These are phyloP conservation scores for Colletotrichum lupini DNA, from an alignment of 2,329 filamentous ascomycete species.

Conservation along the genomic window DNA sequence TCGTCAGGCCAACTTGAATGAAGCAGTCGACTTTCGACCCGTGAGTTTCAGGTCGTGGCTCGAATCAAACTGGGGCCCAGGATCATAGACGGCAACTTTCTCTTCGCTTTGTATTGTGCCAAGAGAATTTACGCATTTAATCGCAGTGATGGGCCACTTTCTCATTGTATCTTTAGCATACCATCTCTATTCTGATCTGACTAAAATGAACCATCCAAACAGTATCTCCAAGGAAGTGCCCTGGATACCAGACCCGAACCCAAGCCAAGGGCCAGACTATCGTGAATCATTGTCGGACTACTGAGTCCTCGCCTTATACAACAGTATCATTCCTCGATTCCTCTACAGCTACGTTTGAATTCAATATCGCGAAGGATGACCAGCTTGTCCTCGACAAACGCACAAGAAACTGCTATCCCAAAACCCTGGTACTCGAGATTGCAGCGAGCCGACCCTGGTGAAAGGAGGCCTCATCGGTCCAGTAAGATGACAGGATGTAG, in stretches of 20 bases:
- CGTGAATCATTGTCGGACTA: not conserved
- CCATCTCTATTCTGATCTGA: not conserved
- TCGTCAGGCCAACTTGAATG: slow-evolving; percentile 69
- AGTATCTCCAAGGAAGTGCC: not conserved
- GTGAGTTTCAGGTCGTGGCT: slow-evolving; percentile 67
- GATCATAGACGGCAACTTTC: slow-evolving; percentile 15
- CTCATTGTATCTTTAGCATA: not conserved
- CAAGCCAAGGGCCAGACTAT: not conserved
- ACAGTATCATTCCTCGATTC: not conserved
- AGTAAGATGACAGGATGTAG: not conserved
- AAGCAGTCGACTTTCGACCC: slow-evolving; percentile 58
- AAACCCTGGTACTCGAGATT: not conserved
- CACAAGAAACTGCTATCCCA: not conserved
- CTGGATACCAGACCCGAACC: not conserved
- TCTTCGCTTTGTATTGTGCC: not conserved
- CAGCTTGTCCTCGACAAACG: not conserved
- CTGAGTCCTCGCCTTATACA: not conserved
- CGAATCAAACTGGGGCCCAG: slow-evolving; percentile 54
- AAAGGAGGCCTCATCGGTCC: not conserved
- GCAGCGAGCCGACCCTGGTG: not conserved
- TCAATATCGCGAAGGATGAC: not conserved
- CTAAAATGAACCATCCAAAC: too few species aligned
- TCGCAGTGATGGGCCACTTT: not conserved
- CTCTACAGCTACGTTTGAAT: not conserved
- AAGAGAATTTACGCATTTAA: not conserved